These are phyloP conservation scores for Suhomyces maxii DNA, from an alignment of 1,139 yeast species.

Conservation along the genomic window DNA sequence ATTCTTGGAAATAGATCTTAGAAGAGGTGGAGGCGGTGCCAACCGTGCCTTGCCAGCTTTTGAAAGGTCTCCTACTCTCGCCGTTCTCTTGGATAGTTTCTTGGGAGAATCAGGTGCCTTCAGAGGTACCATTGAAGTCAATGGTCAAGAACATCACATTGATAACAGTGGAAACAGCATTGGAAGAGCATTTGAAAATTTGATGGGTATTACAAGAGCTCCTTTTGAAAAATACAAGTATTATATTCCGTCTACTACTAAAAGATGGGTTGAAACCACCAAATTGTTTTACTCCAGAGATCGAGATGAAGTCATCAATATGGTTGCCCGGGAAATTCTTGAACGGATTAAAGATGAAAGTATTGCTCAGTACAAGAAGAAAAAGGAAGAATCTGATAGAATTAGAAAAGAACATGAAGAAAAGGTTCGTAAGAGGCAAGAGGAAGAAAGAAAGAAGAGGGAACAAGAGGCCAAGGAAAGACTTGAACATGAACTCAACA, in stretches of 20 bases:
- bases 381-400: constrained; percentile 32
- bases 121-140: constrained; percentile 14
- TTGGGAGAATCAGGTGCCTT: constrained; percentile 15
- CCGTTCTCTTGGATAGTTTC: constrained; percentile 14
- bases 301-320: constrained; percentile 38
- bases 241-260: constrained; percentile 56
- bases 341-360: constrained; percentile 55
- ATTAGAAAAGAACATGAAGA: constrained; percentile 25
- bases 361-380: constrained; percentile 26
- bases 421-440: constrained; percentile 29
- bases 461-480: constrained; percentile 40
- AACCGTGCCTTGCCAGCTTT: constrained; percentile 10
- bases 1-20: constrained; percentile 17
- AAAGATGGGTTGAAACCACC: constrained; percentile 69
- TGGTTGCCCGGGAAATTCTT: constrained; percentile 53
- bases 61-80: constrained; percentile 12
- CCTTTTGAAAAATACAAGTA: constrained; percentile 19
- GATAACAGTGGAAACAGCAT: constrained; percentile 9
- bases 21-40: neutral
- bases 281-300: constrained; percentile 45
- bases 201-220: constrained; percentile 9
- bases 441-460: constrained; percentile 32
- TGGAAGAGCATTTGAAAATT: constrained; percentile 11
- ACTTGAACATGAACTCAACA: constrained; percentile 26
- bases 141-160: constrained; percentile 11